Evolutionary conservation across 2,329 filamentous ascomycete species (phyloP).

Genomic region (Cryphonectria parasitica): DNA sequence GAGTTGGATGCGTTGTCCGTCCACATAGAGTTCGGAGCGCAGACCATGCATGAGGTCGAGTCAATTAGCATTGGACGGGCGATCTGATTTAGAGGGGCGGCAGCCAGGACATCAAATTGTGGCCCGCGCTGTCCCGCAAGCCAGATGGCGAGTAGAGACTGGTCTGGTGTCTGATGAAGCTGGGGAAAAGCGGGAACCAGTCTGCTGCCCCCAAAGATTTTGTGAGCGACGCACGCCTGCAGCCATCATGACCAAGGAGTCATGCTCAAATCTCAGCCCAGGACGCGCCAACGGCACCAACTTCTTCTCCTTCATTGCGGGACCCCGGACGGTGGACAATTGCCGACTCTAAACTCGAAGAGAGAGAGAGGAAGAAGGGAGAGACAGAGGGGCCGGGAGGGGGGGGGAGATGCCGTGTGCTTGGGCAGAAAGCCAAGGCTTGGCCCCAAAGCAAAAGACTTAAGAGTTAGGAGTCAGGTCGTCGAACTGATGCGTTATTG

Average conservation of each 20-base stretch:
- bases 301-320: neutral
- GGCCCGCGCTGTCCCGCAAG: neutral
- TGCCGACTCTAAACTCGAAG: neutral
- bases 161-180: neutral
- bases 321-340: neutral
- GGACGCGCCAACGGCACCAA: neutral
- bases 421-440: neutral
- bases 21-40: neutral
- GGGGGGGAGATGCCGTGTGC: neutral
- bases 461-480: neutral
- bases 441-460: neutral
- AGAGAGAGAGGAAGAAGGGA: neutral
- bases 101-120: neutral
- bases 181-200: neutral
- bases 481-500: neutral
- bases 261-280: neutral
- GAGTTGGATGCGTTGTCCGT: neutral
- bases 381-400: neutral
- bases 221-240: neutral
- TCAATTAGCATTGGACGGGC: no score
- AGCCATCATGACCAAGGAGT: neutral
- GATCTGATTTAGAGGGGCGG: neutral
- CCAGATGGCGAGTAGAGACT: neutral
- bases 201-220: neutral
- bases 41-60: no score